These are phyloP conservation scores for Pestalotiopsis fici DNA, from an alignment of 2,329 filamentous ascomycete genomes.

Conservation along the genomic window DNA sequence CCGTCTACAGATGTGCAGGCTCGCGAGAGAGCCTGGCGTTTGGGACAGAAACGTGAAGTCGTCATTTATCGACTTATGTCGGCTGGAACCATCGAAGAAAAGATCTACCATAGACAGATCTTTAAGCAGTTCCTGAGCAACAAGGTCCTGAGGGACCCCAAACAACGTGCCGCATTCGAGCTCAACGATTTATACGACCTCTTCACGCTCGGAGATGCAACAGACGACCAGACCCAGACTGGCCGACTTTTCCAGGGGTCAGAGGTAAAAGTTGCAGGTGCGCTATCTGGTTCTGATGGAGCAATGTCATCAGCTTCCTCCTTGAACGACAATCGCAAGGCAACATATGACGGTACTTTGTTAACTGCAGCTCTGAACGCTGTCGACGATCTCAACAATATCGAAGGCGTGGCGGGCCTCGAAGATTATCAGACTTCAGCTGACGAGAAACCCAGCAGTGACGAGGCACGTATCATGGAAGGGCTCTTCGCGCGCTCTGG, in stretches of 20 bases:
- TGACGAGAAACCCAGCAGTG: constrained; percentile 46
- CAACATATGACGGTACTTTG: constrained; percentile 1
- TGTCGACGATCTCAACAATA: constrained; percentile 30
- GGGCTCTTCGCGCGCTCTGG: constrained; percentile 85
- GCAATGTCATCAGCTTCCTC: constrained; percentile 10
- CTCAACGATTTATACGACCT: constrained; percentile 89
- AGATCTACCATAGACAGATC: constrained; percentile 97
- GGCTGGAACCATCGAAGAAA: constrained; percentile 96
- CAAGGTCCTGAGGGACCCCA: constrained; percentile 92
- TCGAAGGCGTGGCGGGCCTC: constrained; percentile 31
- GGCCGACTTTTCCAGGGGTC: constrained; percentile 86
- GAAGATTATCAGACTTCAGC: constrained; percentile 43
- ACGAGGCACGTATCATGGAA: constrained; percentile 80
- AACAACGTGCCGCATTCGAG: constrained; percentile 89
- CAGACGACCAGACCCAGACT: constrained; percentile 76
- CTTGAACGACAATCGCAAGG: constrained; percentile 6
- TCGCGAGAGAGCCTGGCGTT: constrained; percentile 89
- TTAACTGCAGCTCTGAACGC: constrained; percentile 11
- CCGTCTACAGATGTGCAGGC: constrained; percentile 96
- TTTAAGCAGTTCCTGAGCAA: constrained; percentile 98
- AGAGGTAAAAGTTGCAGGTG: constrained; percentile 65
- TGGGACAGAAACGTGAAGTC: constrained; percentile 93
- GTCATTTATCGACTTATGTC: constrained; percentile 98
- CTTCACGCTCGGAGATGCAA: constrained; percentile 74
- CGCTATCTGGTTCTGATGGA: constrained; percentile 18